Evolutionary conservation across 1,139 yeast species (phyloP).

Genomic region (Kodamaea ohmeri): DNA sequence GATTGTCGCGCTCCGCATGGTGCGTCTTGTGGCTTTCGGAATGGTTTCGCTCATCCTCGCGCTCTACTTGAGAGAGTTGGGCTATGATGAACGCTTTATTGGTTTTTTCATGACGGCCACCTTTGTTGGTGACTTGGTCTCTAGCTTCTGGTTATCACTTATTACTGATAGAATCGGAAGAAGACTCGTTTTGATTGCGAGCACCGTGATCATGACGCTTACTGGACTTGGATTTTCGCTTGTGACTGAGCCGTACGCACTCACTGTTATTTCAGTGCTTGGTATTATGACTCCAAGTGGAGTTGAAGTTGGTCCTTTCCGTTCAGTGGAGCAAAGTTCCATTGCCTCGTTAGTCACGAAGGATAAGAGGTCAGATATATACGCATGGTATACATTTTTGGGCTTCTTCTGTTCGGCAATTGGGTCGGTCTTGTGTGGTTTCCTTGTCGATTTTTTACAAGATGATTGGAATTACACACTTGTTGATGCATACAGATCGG

Average conservation of each 20-base stretch:
- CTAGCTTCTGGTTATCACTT: constrained; percentile 32
- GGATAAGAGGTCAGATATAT: constrained; percentile 37
- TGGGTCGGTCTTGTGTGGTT: constrained; percentile 35
- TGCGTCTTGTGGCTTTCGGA: constrained; percentile 41
- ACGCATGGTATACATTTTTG: constrained; percentile 42
- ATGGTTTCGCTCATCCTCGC: constrained; percentile 42
- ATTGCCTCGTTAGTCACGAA: constrained; percentile 34
- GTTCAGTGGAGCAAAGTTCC: constrained; percentile 40
- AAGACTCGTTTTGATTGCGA: constrained; percentile 25
- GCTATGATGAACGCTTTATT: constrained; percentile 29
- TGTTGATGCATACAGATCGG: constrained; percentile 28
- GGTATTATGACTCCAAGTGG: constrained; percentile 45
- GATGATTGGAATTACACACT: constrained; percentile 18
- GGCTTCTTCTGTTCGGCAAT: constrained; percentile 38
- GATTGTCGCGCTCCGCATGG: constrained; percentile 33
- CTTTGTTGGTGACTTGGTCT: constrained; percentile 37
- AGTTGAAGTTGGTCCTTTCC: constrained; percentile 44
- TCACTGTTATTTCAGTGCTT: constrained; percentile 26
- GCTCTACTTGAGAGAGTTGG: constrained; percentile 32
- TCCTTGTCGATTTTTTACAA: constrained; percentile 24
- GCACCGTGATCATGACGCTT: constrained; percentile 28
- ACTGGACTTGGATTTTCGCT: constrained; percentile 31
- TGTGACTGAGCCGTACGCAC: constrained; percentile 21
- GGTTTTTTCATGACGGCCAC: constrained; percentile 41
- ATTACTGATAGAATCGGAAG: constrained; percentile 39